Percentiles rank a stretch among this genome's conserved stretches.
Conservation (phyloP, 352 stramenopile species). For the Globisporangium middletonii region DNA sequence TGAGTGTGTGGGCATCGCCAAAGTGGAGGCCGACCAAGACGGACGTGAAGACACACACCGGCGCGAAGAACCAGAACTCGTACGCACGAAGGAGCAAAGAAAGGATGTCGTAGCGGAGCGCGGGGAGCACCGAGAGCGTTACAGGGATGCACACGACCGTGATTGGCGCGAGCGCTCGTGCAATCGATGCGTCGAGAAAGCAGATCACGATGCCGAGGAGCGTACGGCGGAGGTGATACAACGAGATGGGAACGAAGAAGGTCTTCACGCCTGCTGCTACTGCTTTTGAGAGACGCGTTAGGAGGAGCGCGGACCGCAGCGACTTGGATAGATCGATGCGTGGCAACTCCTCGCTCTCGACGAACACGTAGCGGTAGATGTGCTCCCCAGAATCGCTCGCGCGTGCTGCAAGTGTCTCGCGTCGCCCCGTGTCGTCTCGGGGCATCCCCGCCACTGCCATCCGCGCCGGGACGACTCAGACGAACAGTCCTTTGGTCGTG, state of each 20-base stretch:
- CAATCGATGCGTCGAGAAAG: background rate
- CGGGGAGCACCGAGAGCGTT: background rate
- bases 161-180: background rate
- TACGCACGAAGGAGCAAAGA: constrained; percentile 20
- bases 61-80: constrained; percentile 35
- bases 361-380: constrained; percentile 2
- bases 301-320: background rate
- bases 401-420: no score
- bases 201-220: background rate
- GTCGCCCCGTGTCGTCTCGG: no score
- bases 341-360: constrained; percentile 1
- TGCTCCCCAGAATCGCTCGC: no score
- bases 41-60: constrained; percentile 8
- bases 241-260: background rate
- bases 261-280: no score
- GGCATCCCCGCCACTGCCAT: no score
- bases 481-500: no score
- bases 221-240: background rate
- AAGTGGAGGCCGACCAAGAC: constrained; percentile 5
- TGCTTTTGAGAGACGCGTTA: background rate
- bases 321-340: constrained; percentile 4
- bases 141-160: background rate
- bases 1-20: background rate
- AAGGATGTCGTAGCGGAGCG: constrained; percentile 16
- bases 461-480: no score